Conservation (phyloP, 345 rosid genomes). For the Turritis glabra region DNA sequence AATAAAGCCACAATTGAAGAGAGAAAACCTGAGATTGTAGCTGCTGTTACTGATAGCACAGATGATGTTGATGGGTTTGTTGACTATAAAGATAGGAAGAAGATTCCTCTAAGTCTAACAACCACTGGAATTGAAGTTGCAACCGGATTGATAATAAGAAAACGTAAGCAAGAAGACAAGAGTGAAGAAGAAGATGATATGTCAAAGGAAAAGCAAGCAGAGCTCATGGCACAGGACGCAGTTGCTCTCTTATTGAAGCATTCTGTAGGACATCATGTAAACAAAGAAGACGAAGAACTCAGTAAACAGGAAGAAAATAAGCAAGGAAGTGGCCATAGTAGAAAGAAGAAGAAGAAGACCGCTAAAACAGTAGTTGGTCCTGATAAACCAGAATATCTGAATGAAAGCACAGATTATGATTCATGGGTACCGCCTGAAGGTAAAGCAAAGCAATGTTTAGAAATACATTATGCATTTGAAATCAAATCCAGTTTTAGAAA, state of each 20-base stretch:
- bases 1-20: constrained; percentile 45
- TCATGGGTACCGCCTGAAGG: constrained; percentile 97
- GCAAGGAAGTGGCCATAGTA: constrained; percentile 33
- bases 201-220: constrained; percentile 50
- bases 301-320: constrained; percentile 40
- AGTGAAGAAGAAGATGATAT: constrained; percentile 40
- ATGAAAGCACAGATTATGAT: constrained; percentile 52
- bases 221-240: constrained; percentile 70
- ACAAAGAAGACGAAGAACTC: constrained; percentile 47
- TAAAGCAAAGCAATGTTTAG: constrained; percentile 33
- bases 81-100: constrained; percentile 81
- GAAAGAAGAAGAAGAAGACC: constrained; percentile 50
- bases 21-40: constrained; percentile 42
- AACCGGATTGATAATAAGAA: constrained; percentile 86
- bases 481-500: background rate
- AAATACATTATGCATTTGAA: constrained; percentile 1
- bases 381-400: constrained; percentile 72
- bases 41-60: constrained; percentile 21
- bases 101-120: constrained; percentile 37
- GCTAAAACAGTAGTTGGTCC: constrained; percentile 69
- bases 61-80: constrained; percentile 70
- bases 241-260: constrained; percentile 87
- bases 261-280: constrained; percentile 60
- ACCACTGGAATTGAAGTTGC: constrained; percentile 49
- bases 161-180: constrained; percentile 55